A percentile compares a stretch with the other conserved stretches of the same genome.
These are phyloP conservation scores for Cladosporium sphaerospermum DNA, from an alignment of 2,329 filamentous ascomycete genomes.

Conservation along the genomic window DNA sequence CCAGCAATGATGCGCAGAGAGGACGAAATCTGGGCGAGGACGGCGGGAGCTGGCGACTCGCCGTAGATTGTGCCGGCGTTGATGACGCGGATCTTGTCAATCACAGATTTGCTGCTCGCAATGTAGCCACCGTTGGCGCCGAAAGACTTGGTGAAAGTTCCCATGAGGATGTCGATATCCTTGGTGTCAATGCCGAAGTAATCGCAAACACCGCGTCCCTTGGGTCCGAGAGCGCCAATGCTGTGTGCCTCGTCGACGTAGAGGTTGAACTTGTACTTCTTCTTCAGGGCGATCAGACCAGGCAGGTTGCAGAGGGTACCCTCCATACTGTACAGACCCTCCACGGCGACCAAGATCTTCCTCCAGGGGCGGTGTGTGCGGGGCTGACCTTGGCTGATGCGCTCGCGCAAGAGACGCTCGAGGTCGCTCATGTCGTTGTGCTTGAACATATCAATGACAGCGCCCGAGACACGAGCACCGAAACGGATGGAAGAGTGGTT, in stretches of 20 bases:
- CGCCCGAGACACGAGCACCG: constrained; percentile 85
- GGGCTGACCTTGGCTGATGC: constrained; percentile 92
- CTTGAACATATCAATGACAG: constrained; percentile 93
- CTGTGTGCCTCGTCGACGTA: constrained; percentile 97
- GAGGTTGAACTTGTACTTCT: constrained; percentile 93
- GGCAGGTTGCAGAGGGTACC: constrained; percentile 98
- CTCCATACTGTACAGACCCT: constrained; percentile 98
- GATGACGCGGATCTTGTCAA: constrained; percentile 80
- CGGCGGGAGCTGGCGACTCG: constrained; percentile 79
- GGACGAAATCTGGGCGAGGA: constrained; percentile 83
- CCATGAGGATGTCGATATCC: constrained; percentile 94
- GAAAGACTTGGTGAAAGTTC: constrained; percentile 96
- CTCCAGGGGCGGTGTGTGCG: constrained; percentile 99
- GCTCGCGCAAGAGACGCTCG: constrained; percentile 79
- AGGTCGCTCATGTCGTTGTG: constrained; percentile 93
- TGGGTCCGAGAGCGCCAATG: constrained; percentile 82
- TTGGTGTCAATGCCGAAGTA: constrained; percentile 87
- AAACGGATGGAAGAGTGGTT: constrained; percentile 98
- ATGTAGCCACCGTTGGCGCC: constrained; percentile 97
- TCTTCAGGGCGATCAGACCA: constrained; percentile 77
- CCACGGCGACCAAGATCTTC: constrained; percentile 94
- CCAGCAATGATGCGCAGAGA: constrained; percentile 85
- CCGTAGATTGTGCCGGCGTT: constrained; percentile 84
- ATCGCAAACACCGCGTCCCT: constrained; percentile 88
- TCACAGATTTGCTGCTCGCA: constrained; percentile 79